These are phyloP conservation scores for Hemileia vastatrix DNA, from an alignment of 1,284 basidiomycete genomes.

Conservation along the genomic window DNA sequence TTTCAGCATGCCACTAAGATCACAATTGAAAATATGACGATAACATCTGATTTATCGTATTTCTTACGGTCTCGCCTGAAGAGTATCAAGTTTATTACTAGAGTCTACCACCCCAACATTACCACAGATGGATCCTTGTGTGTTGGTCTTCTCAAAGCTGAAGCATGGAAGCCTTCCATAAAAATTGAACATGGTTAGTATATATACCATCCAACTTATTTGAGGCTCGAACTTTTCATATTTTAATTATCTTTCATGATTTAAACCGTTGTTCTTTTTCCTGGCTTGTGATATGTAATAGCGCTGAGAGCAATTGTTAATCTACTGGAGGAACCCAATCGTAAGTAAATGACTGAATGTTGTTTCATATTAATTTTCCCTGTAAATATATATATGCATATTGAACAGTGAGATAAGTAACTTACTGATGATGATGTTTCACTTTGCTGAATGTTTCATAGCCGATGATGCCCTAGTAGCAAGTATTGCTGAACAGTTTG, in stretches of 20 bases:
- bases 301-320: constrained; percentile 15
- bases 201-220: background rate
- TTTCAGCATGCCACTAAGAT: constrained; percentile 5
- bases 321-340: constrained; percentile 16
- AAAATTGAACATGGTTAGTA: constrained; percentile 40
- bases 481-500: constrained; percentile 13
- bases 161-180: constrained; percentile 44
- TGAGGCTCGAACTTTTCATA: background rate
- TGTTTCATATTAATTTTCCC: too few species aligned
- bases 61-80: too few species aligned
- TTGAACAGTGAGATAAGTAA: too few species aligned
- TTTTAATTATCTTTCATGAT: background rate
- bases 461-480: constrained; percentile 20
- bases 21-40: constrained; percentile 26
- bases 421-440: too few species aligned
- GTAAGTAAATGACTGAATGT: background rate
- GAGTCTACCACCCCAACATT: constrained; percentile 44
- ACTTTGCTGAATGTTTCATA: background rate
- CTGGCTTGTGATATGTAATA: background rate
- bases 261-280: background rate
- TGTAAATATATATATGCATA: too few species aligned
- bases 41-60: too few species aligned
- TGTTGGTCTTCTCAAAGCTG: constrained; percentile 41
- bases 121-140: constrained; percentile 40
- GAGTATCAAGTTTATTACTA: constrained; percentile 22